Percentiles rank a stretch among this genome's conserved stretches.
These are phyloP conservation scores for Xylaria hypoxylon DNA, from an alignment of 2,329 filamentous ascomycete genomes.

Conservation along the genomic window DNA sequence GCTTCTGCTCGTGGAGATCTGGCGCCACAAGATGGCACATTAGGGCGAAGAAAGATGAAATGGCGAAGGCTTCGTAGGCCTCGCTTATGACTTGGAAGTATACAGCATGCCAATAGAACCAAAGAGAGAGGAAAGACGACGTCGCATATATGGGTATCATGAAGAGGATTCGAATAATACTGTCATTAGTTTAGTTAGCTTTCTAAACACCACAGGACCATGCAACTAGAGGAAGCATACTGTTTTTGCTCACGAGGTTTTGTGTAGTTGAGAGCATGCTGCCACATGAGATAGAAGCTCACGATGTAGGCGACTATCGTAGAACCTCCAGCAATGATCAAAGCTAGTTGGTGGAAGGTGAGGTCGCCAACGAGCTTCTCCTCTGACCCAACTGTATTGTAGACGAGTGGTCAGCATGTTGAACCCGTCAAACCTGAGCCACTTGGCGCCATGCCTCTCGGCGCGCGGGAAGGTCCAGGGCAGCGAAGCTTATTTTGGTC, in stretches of 20 bases:
- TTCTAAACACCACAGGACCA: constrained; percentile 4
- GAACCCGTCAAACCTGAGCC: background rate
- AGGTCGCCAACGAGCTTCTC: constrained; percentile 59
- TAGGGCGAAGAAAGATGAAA: constrained; percentile 86
- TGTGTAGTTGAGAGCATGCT: constrained; percentile 71
- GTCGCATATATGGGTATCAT: constrained; percentile 87
- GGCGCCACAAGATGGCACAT: constrained; percentile 84
- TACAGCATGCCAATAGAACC: constrained; percentile 80
- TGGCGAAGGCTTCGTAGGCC: constrained; percentile 90
- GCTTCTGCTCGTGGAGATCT: constrained; percentile 82
- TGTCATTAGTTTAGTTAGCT: constrained; percentile 61
- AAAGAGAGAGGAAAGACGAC: constrained; percentile 78
- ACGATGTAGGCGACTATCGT: constrained; percentile 63
- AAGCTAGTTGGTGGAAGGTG: constrained; percentile 67
- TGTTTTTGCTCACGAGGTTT: constrained; percentile 70
- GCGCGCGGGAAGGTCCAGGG: constrained; percentile 42
- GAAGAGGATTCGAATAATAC: constrained; percentile 86
- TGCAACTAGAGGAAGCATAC: constrained; percentile 39
- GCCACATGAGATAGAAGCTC: constrained; percentile 68
- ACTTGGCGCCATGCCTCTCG: constrained; percentile 35
- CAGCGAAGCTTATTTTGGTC: constrained; percentile 36
- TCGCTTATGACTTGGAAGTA: constrained; percentile 86
- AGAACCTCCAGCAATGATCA: constrained; percentile 62
- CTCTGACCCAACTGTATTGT: constrained; percentile 60
- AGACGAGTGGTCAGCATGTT: constrained; percentile 46